Conservation (phyloP, 2,329 filamentous ascomycete genomes). For the Colletotrichum zoysiae region DNA sequence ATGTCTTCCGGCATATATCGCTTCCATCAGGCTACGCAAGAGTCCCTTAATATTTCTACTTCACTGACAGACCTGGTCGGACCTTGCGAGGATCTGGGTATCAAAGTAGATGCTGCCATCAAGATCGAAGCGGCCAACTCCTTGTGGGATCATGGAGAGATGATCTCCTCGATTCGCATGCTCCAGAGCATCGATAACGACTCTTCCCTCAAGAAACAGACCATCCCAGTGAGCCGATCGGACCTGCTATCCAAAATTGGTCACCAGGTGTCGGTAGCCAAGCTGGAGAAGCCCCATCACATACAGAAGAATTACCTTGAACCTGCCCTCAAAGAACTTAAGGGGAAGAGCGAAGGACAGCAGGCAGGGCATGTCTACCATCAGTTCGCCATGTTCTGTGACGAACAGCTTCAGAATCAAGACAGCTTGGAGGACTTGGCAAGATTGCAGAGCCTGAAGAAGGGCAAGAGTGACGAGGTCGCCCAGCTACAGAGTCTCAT, state of each 20-base stretch:
- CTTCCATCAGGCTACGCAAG: conserved; percentile 84
- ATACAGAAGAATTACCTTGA: conserved; percentile 90
- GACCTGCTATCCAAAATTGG: conserved; percentile 90
- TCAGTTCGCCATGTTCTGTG: conserved; percentile 95
- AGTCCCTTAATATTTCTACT: conserved; percentile 87
- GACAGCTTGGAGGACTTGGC: conserved; percentile 87
- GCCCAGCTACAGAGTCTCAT: conserved; percentile 75
- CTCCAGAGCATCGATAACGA: conserved; percentile 79
- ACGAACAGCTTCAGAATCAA: conserved; percentile 89
- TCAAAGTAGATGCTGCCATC: conserved; percentile 82
- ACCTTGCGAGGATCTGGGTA: conserved; percentile 75
- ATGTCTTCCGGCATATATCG: conserved; percentile 81
- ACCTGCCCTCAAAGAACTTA: conserved; percentile 85
- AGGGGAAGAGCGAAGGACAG: conserved; percentile 72
- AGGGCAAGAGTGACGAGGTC: conserved; percentile 86
- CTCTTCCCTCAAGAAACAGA: conserved; percentile 74
- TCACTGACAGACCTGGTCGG: conserved; percentile 83
- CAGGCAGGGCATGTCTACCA: conserved; percentile 92
- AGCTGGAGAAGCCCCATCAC: conserved; percentile 88
- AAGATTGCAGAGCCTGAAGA: conserved; percentile 81
- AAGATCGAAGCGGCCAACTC: conserved; percentile 89
- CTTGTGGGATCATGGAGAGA: conserved; percentile 94
- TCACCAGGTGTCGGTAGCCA: conserved; percentile 88
- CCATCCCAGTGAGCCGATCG: conserved; percentile 78
- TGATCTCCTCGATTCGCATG: conserved; percentile 88